Evolutionary conservation across 2,329 filamentous ascomycete genomes (phyloP).

Genomic region (Aspergillus sp.): DNA sequence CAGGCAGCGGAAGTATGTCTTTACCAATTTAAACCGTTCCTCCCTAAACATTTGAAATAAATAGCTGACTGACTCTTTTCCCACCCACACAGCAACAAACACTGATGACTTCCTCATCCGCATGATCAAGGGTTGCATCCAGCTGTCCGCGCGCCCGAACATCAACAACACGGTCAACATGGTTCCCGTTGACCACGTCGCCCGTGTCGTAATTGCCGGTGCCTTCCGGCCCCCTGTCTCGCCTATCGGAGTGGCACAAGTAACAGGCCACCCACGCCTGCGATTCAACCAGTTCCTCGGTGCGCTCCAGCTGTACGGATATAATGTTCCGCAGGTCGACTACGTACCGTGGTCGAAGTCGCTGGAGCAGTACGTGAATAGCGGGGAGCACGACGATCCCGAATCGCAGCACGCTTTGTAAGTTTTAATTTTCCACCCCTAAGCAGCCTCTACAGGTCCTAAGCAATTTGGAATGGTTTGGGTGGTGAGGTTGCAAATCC

Average conservation of each 20-base stretch:
- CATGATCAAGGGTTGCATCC: constrained; percentile 82
- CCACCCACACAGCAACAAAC: constrained; percentile 50
- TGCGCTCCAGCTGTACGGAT: constrained; percentile 70
- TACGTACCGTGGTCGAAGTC: constrained; percentile 69
- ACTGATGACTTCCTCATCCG: constrained; percentile 90
- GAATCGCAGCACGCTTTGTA: constrained; percentile 67
- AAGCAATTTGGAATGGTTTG: too few species aligned
- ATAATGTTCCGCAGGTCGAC: constrained; percentile 63
- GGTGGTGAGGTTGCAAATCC: neutral
- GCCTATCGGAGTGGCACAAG: constrained; percentile 66
- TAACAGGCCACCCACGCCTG: constrained; percentile 76
- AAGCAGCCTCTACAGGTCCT: too few species aligned
- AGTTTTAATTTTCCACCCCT: constrained; percentile 18
- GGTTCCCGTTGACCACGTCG: constrained; percentile 83
- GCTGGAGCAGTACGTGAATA: constrained; percentile 68
- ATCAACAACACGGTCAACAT: constrained; percentile 88
- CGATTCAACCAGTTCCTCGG: constrained; percentile 76
- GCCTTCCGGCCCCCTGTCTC: constrained; percentile 62
- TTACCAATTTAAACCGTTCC: neutral
- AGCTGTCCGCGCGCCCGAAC: constrained; percentile 69
- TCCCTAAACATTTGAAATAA: neutral
- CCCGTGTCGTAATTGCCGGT: constrained; percentile 73
- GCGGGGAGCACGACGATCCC: constrained; percentile 54
- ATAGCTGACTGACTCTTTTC: neutral
- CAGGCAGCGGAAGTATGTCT: constrained; percentile 56